Percentiles rank a stretch among this genome's conserved stretches.
Evolutionary conservation across 345 rosid species (phyloP).

Genomic region (Gossypioides kirkii): DNA sequence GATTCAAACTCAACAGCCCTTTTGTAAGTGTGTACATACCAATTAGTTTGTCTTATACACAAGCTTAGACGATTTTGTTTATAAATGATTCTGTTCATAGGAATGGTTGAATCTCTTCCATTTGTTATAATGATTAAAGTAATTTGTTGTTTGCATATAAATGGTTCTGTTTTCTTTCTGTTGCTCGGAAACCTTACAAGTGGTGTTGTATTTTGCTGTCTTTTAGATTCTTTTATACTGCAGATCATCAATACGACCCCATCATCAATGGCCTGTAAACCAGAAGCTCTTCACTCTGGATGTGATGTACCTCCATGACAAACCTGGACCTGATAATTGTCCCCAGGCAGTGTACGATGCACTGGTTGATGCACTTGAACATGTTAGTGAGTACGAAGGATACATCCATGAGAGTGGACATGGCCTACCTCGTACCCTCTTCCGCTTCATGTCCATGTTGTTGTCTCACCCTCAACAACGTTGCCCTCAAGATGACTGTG

Average conservation of each 20-base stretch:
- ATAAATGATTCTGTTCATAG: not conserved
- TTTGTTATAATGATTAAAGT: not conserved
- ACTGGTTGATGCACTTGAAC: slow-evolving; percentile 76
- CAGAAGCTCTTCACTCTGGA: slow-evolving; percentile 82
- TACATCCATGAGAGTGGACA: slow-evolving; percentile 80
- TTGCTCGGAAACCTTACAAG: not conserved
- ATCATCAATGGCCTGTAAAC: slow-evolving; percentile 64
- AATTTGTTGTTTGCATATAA: not conserved
- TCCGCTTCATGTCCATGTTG: slow-evolving; percentile 59
- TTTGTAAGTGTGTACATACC: not conserved
- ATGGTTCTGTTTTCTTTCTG: not conserved
- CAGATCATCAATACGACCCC: slow-evolving; percentile 73
- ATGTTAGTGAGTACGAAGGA: slow-evolving; percentile 77
- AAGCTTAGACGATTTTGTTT: not conserved
- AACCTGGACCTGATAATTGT: slow-evolving; percentile 84
- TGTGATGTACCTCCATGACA: slow-evolving; percentile 89
- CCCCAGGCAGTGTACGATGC: slow-evolving; percentile 81
- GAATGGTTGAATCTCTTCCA: not conserved
- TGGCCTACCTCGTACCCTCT: slow-evolving; percentile 58
- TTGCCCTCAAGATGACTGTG: slow-evolving; percentile 63
- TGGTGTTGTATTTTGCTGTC: not conserved
- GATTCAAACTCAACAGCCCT: not conserved
- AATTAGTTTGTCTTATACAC: not conserved
- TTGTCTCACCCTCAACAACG: slow-evolving; percentile 88
- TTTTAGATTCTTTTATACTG: slow-evolving; percentile 69